These are phyloP conservation scores for peach (Prunus persica) DNA, from an alignment of 306 rosid genomes.

Conservation along the genomic window Prunus_persica_NCBIv2 NC_034015.1:13938001-13938500, in stretches of 20 bases:
- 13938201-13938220: conserved; percentile 19
- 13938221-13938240: conserved; percentile 32
- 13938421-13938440: not conserved
- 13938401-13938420: not conserved
- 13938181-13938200: conserved; percentile 37
- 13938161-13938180: conserved; percentile 52
- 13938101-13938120: conserved; percentile 70
- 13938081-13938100: conserved; percentile 58
- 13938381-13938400: not conserved
- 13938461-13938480: not conserved
- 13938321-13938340: not conserved
- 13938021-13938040: not conserved
- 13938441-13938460: not conserved
- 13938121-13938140: conserved; percentile 69
- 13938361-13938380: not conserved
- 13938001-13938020: not conserved
- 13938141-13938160: conserved; percentile 58
- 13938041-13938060: conserved; percentile 50
- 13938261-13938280: not conserved
- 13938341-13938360: not conserved
- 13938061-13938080: conserved; percentile 68
- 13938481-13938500: not conserved
- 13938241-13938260: conserved; percentile 6
- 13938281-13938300: not conserved
- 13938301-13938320: not conserved